phyloP scores from a whole-genome alignment of 2,329 filamentous ascomycete species.

The Xylariomycetidae sp. region DNA sequence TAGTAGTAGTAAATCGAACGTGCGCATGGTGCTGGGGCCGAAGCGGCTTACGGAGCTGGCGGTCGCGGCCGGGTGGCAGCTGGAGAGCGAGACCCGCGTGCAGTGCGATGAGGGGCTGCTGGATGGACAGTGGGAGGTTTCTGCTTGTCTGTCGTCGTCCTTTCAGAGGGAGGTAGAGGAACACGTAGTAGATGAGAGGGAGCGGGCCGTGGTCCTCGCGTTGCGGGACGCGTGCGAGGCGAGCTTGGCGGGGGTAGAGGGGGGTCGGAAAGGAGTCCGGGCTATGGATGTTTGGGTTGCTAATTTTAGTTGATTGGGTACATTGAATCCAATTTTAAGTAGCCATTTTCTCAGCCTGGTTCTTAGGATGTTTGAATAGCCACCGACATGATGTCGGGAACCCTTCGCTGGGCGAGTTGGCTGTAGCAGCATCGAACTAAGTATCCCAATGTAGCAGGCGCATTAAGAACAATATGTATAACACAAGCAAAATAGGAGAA shows the following conservation, averaged over 20 bases:
- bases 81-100: conserved; percentile 9
- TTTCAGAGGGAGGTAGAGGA: conserved; percentile 10
- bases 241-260: conserved; percentile 11
- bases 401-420: too few species aligned
- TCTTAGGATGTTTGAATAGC: too few species aligned
- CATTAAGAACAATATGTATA: too few species aligned
- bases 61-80: conserved; percentile 8
- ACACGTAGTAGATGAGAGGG: conserved; percentile 9
- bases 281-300: conserved; percentile 17
- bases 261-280: conserved; percentile 8
- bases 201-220: conserved; percentile 11
- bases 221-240: conserved; percentile 12
- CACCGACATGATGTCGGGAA: too few species aligned
- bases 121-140: conserved; percentile 13
- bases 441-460: too few species aligned
- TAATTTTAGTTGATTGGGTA: too few species aligned
- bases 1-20: conserved; percentile 10
- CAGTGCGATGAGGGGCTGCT: conserved; percentile 8
- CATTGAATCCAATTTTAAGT: too few species aligned
- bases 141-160: conserved; percentile 8
- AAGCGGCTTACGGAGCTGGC: conserved; percentile 4
- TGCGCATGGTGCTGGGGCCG: conserved; percentile 5
- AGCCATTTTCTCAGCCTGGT: too few species aligned
- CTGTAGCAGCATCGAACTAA: too few species aligned
- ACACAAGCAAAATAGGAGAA: too few species aligned